Evolutionary conservation across 2,329 filamentous ascomycete species (phyloP), one percentile per base, ranked within the genome.

Genomic region (Akanthomyces muscarius): DNA sequence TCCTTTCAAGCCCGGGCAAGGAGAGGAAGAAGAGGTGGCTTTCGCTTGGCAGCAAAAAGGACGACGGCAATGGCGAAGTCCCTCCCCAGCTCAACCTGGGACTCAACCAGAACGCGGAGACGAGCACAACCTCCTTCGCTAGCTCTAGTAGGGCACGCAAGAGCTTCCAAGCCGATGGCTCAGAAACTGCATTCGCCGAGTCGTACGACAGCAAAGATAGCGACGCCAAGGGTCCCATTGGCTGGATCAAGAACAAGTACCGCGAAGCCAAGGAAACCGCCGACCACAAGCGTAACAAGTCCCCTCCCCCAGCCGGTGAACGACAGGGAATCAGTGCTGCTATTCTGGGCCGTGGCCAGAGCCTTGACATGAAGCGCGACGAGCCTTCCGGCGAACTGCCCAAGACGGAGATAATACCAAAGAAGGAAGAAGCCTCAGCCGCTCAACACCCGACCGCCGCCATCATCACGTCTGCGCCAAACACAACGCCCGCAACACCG

Each of bases 1-100:
- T 42, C n/a, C 59, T 73, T 42, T 81, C 81, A 4, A 73, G 75
- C 50, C 79, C 85, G 16, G 87, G 89, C 60, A 87, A 84, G 68
- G 87, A 90, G 60, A 90, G 87, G 74, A 89, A 88, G 70, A 86
- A 83, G 63, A 86, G 89, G 33, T 85, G 84, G 79, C 91, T 92
- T 79, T 81, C 92, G 59, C 89, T 91, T 21, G 87, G 87, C 23
- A 82, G 69, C 38, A 74, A 82, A 61, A 86, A 83, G 65, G 84
- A 88, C 41, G 86, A 87, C 41, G 74, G 81, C 51, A 75, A 81
- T 13, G 73, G 79, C 6, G 70, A 77, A 63, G 68, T 79, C 64
- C 73, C 82, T 60, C 76, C 82, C 61, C 71, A 77, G 8, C 74
- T 77, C 47, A 77, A 76, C 1, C 69, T 88, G n/a, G 88, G 87